Evolutionary conservation across 73 alveolate species (phyloP).

Genomic region (Paramecium bursaria): DNA sequence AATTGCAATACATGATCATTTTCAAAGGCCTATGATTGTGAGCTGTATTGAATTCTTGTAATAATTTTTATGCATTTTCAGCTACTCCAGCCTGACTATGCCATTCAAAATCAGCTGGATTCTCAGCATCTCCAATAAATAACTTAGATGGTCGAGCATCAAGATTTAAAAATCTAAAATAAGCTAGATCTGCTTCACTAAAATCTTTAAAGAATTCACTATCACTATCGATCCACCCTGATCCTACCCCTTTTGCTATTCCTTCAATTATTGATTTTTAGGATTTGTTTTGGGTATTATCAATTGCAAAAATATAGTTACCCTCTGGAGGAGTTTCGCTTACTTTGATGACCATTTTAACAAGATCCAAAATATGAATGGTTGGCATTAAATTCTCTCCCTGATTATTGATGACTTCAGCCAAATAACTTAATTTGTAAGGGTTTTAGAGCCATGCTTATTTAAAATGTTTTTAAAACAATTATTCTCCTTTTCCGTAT

Average conservation of each 20-base stretch:
- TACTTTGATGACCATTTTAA: constrained; percentile 83
- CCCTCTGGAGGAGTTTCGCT: constrained; percentile 85
- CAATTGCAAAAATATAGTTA: constrained; percentile 93
- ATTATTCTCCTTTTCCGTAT: constrained; percentile 95
- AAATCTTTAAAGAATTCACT: constrained; percentile 78
- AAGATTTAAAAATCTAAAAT: constrained; percentile 64
- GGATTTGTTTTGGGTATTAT: constrained; percentile 86
- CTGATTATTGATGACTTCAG: constrained; percentile 70
- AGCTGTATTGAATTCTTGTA: constrained; percentile 71
- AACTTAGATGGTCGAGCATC: constrained; percentile 58
- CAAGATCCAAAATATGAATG: constrained; percentile 94
- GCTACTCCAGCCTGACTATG: constrained; percentile 83
- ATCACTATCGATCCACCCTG: constrained; percentile 77
- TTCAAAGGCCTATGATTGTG: constrained; percentile 71
- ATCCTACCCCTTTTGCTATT: constrained; percentile 93
- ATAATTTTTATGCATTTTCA: constrained; percentile 73
- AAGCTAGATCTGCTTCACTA: constrained; percentile 77
- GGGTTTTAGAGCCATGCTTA: constrained; percentile 88
- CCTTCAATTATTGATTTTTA: constrained; percentile 85
- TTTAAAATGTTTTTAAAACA: constrained; percentile 81
- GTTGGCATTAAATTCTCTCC: constrained; percentile 96
- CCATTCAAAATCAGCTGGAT: constrained; percentile 78
- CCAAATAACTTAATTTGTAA: constrained; percentile 29
- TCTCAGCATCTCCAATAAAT: constrained; percentile 71
- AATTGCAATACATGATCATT: constrained; percentile 61